Evolutionary conservation across 305 asterid species (phyloP).

Genomic region (Fraxinus greggii): DNA sequence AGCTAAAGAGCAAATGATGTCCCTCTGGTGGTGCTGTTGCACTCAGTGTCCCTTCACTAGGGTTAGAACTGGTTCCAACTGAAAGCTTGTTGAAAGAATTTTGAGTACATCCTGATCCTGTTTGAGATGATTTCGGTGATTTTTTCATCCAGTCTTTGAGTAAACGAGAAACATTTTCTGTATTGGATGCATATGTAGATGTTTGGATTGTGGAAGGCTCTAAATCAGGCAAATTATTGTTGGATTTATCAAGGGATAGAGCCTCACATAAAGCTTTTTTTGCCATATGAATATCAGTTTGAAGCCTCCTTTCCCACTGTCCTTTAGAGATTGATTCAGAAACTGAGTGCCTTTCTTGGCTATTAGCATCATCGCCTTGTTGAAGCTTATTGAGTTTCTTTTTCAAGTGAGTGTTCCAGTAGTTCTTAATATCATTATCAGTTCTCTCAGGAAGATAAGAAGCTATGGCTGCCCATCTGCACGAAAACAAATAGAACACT

Average conservation of each 20-base stretch:
- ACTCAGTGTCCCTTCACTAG: constrained; percentile 47
- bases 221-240: constrained; percentile 9
- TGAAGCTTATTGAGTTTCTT: constrained; percentile 57
- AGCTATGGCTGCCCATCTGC: constrained; percentile 98
- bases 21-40: constrained; percentile 11
- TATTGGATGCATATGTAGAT: constrained; percentile 50
- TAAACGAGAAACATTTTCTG: constrained; percentile 69
- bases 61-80: constrained; percentile 28
- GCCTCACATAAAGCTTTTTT: constrained; percentile 76
- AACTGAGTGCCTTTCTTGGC: constrained; percentile 33
- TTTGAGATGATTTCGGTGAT: constrained; percentile 27
- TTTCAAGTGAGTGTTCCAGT: constrained; percentile 86
- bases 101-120: constrained; percentile 28
- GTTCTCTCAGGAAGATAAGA: constrained; percentile 84
- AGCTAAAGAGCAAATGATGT: constrained; percentile 28
- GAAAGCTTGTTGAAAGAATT: constrained; percentile 32
- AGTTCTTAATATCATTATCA: constrained; percentile 86
- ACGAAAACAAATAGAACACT: not conserved
- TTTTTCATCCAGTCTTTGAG: constrained; percentile 62
- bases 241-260: constrained; percentile 45
- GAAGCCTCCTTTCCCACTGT: constrained; percentile 91
- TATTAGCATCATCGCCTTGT: constrained; percentile 26
- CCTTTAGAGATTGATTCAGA: constrained; percentile 59
- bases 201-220: constrained; percentile 31
- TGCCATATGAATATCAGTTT: constrained; percentile 78